phyloP scores from a whole-genome alignment of 1,284 basidiomycete genomes.

The Pseudomicrostroma phylloplanum region DNA sequence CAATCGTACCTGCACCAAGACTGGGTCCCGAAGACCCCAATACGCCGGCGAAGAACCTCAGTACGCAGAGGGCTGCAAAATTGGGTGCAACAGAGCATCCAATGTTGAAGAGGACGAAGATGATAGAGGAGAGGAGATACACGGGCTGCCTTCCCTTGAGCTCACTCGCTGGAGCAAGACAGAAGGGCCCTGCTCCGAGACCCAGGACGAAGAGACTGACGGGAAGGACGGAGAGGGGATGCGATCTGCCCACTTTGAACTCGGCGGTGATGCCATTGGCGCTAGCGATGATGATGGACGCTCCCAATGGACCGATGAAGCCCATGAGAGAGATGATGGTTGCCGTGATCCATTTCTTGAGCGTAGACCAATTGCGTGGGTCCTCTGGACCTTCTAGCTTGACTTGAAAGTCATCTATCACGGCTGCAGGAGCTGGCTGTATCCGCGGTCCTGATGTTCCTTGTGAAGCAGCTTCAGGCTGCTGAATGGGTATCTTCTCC shows the following conservation, averaged over 20 bases:
- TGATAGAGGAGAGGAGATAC: constrained; percentile 42
- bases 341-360: constrained; percentile 32
- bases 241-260: constrained; percentile 21
- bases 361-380: constrained; percentile 16
- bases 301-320: constrained; percentile 43
- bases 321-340: constrained; percentile 42
- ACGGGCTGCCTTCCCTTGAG: constrained; percentile 53
- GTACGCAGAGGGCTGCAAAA: constrained; percentile 40
- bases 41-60: constrained; percentile 37
- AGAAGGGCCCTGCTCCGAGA: constrained; percentile 52
- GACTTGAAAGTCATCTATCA: constrained; percentile 1
- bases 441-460: no score
- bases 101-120: constrained; percentile 50
- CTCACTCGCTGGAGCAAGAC: constrained; percentile 54
- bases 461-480: no score
- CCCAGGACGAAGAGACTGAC: constrained; percentile 37
- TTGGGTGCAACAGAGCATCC: constrained; percentile 41
- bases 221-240: constrained; percentile 28
- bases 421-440: neutral
- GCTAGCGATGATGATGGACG: constrained; percentile 37
- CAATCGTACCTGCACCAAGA: constrained; percentile 38
- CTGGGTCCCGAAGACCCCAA: constrained; percentile 36
- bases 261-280: constrained; percentile 20
- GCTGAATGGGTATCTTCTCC: no score
- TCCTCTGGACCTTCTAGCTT: constrained; percentile 18